These are phyloP conservation scores for Camelina hispida DNA, from an alignment of 345 rosid species.

Conservation along the genomic window DNA sequence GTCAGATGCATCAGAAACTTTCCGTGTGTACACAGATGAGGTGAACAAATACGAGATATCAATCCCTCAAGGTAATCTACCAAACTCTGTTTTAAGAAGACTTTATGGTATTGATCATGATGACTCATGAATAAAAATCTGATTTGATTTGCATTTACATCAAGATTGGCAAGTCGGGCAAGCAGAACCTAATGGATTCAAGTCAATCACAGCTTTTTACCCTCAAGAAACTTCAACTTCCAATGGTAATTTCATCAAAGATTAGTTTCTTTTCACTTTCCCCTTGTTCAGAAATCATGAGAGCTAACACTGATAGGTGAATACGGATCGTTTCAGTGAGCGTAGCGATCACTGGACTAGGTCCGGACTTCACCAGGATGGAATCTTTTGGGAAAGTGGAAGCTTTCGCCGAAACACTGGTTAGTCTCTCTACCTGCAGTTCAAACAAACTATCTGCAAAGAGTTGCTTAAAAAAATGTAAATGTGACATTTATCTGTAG, in stretches of 20 bases:
- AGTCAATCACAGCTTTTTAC: constrained; percentile 85
- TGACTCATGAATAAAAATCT: not conserved
- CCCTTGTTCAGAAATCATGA: not conserved
- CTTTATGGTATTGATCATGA: too few relatives aligned
- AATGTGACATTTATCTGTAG: constrained; percentile 36
- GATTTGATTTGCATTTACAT: constrained; percentile 12
- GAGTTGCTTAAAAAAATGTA: not conserved
- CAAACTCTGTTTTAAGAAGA: too few relatives aligned
- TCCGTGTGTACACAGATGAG: constrained; percentile 68
- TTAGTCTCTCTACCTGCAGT: constrained; percentile 39
- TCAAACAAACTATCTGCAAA: not conserved
- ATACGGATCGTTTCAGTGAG: constrained; percentile 38
- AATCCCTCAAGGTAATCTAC: constrained; percentile 71
- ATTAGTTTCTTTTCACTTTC: not conserved
- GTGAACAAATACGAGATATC: constrained; percentile 79
- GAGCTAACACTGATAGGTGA: constrained; percentile 4
- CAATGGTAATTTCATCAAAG: constrained; percentile 53
- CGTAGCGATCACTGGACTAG: constrained; percentile 68
- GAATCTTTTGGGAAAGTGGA: constrained; percentile 97
- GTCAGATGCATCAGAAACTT: constrained; percentile 51
- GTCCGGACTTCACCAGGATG: constrained; percentile 87
- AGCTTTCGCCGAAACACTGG: constrained; percentile 87
- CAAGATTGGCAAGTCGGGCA: constrained; percentile 77
- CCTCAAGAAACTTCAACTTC: constrained; percentile 65
- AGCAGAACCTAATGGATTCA: constrained; percentile 80